A percentile compares a stretch with the other conserved stretches of the same genome.
These are phyloP conservation scores for Macadamia integrifolia DNA, from an alignment of 164 flowering plant genomes.

Conservation along the genomic window DNA sequence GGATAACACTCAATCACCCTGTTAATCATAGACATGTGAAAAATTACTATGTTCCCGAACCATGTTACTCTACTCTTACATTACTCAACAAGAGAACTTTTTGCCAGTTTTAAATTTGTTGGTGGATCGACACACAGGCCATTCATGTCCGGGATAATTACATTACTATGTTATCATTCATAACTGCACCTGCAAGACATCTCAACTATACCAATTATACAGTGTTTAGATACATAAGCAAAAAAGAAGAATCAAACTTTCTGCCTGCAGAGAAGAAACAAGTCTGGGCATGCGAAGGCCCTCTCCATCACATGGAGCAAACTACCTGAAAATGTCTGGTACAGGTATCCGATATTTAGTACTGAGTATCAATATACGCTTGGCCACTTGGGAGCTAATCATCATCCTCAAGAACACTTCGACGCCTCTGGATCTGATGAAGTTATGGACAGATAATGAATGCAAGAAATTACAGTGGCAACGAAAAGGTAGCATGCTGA, in stretches of 20 bases:
- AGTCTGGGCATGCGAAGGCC: neutral
- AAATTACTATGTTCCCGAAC: too few species aligned
- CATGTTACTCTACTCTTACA: too few species aligned
- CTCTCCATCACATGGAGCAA: neutral
- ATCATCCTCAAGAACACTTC: slow-evolving; percentile 88
- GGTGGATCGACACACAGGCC: too few species aligned
- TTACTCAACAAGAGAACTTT: too few species aligned
- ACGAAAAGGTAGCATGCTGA: neutral
- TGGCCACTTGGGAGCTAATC: slow-evolving; percentile 33
- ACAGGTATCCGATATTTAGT: neutral
- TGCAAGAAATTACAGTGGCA: neutral
- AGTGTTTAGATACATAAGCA: too few species aligned
- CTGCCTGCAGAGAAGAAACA: neutral
- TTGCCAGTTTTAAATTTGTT: too few species aligned
- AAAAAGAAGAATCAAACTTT: neutral
- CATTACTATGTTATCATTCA: too few species aligned
- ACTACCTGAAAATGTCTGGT: neutral
- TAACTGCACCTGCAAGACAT: too few species aligned
- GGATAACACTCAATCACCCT: too few species aligned
- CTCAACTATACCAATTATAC: too few species aligned
- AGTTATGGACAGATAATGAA: neutral
- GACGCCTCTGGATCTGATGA: slow-evolving; percentile 92
- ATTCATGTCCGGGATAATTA: too few species aligned
- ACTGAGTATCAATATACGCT: neutral
- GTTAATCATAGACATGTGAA: too few species aligned